Percentiles rank a stretch among this genome's conserved stretches.
Conservation (phyloP, 2,329 filamentous ascomycete genomes). For the Pseudopithomyces chartarum region DNA sequence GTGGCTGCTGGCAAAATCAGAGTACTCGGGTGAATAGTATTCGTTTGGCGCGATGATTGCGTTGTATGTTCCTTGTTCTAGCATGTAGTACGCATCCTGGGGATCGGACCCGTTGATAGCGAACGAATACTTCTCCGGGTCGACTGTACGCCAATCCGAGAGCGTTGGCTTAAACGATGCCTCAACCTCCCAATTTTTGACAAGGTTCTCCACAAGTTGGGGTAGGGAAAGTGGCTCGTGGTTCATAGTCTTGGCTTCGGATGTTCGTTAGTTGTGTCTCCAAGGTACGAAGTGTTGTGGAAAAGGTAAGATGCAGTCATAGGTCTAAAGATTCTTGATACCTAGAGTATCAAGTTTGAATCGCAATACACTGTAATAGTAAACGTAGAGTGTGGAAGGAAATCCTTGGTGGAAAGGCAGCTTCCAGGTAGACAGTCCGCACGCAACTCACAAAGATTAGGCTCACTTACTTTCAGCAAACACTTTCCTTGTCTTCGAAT, state of each 20-base stretch:
- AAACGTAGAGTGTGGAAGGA: too few relatives aligned
- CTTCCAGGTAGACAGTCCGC: too few relatives aligned
- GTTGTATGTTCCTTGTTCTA: constrained; percentile 71
- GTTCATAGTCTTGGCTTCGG: constrained; percentile 60
- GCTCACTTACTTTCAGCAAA: constrained; percentile 61
- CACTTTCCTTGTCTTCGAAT: constrained; percentile 65
- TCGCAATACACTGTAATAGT: too few relatives aligned
- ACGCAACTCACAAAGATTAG: neutral
- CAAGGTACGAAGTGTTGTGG: neutral
- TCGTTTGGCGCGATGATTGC: constrained; percentile 67
- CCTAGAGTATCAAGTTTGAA: too few relatives aligned
- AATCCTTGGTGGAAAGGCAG: too few relatives aligned
- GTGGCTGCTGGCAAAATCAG: constrained; percentile 67
- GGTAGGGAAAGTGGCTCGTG: constrained; percentile 63
- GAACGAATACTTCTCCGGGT: constrained; percentile 64
- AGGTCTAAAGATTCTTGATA: too few relatives aligned
- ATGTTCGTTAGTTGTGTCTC: neutral
- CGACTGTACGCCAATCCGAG: constrained; percentile 69
- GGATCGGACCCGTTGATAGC: constrained; percentile 65
- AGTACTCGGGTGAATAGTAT: constrained; percentile 66
- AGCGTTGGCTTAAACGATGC: constrained; percentile 69
- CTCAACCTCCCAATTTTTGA: constrained; percentile 76
- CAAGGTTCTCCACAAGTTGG: constrained; percentile 68
- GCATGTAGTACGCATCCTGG: constrained; percentile 66
- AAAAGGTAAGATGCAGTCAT: neutral